Evolutionary conservation across 177 flowering plant genomes (phyloP).

Genomic region (Vitis hybrid): DNA sequence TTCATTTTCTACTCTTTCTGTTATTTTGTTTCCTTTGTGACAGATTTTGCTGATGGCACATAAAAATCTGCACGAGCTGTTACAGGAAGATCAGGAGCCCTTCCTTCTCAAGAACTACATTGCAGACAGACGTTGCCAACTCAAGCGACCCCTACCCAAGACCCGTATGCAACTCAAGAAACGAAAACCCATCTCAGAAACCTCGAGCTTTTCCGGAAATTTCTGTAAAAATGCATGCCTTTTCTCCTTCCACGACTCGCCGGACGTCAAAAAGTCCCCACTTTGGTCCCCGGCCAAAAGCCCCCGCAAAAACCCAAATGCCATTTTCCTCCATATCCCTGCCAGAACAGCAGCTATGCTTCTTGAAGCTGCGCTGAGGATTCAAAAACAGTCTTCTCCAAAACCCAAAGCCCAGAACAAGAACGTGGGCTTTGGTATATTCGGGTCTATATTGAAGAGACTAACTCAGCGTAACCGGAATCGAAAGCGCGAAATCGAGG

Average conservation of each 20-base stretch:
- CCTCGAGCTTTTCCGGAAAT: constrained; percentile 22
- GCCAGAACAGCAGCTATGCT: constrained; percentile 60
- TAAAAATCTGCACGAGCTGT: constrained; percentile 62
- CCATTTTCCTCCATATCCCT: constrained; percentile 61
- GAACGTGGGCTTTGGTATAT: constrained; percentile 38
- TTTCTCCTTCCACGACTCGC: constrained; percentile 44
- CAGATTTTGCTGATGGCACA: constrained; percentile 32
- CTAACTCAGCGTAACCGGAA: constrained; percentile 37
- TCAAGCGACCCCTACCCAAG: constrained; percentile 23
- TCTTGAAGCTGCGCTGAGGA: constrained; percentile 59
- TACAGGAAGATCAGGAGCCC: constrained; percentile 85
- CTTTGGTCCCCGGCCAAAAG: constrained; percentile 42
- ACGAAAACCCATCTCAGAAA: constrained; percentile 38
- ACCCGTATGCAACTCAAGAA: constrained; percentile 34
- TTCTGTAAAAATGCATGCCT: constrained; percentile 61
- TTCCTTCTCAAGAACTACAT: constrained; percentile 61
- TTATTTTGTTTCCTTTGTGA: neutral
- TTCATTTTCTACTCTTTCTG: neutral
- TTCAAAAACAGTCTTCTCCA: constrained; percentile 43
- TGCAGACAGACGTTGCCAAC: constrained; percentile 31
- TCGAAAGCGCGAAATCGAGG: constrained; percentile 23
- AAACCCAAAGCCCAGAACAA: constrained; percentile 30
- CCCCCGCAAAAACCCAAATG: constrained; percentile 35
- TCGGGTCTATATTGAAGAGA: constrained; percentile 58
- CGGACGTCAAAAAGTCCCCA: constrained; percentile 52